A percentile compares a stretch with the other conserved stretches of the same genome.
Conservation (phyloP, 2,329 filamentous ascomycete genomes). For the Colletotrichum aenigma region DNA sequence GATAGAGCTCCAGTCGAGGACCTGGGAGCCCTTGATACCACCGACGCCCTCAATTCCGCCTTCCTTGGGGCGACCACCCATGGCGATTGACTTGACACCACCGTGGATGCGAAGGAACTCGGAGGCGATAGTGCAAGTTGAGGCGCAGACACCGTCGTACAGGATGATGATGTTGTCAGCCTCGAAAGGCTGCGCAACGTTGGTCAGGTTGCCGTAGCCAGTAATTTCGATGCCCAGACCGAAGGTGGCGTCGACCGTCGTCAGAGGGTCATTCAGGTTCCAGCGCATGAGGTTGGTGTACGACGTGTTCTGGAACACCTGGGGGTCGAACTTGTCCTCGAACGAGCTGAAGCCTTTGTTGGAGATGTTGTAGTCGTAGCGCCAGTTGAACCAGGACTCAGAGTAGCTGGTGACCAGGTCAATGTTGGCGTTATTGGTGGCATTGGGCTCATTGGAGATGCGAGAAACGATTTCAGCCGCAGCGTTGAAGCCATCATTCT, state of each 20-base stretch:
- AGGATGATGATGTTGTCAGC: conserved; percentile 63
- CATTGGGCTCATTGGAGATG: conserved; percentile 47
- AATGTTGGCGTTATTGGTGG: conserved; percentile 44
- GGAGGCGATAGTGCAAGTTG: conserved; percentile 61
- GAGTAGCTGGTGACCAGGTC: conserved; percentile 42
- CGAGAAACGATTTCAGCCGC: conserved; percentile 48
- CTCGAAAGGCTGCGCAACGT: conserved; percentile 57
- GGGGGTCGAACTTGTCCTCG: conserved; percentile 47
- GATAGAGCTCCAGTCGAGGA: conserved; percentile 34
- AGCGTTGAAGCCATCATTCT: conserved; percentile 43
- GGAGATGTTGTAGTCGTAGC: conserved; percentile 53
- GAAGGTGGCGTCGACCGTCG: conserved; percentile 43
- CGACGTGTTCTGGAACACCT: conserved; percentile 49
- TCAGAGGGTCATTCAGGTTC: conserved; percentile 50
- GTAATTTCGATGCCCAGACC: conserved; percentile 51
- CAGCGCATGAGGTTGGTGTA: conserved; percentile 59
- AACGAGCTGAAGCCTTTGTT: conserved; percentile 54
- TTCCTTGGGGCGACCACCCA: conserved; percentile 52
- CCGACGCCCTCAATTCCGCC: conserved; percentile 59
- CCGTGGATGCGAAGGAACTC: conserved; percentile 58
- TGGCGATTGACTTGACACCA: conserved; percentile 57
- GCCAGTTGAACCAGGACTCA: conserved; percentile 55
- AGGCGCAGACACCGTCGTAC: conserved; percentile 64
- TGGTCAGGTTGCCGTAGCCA: conserved; percentile 51
- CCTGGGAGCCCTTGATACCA: conserved; percentile 55